Conservation (phyloP, 805 yeast genomes). For the Saturnispora diversa region DNA sequence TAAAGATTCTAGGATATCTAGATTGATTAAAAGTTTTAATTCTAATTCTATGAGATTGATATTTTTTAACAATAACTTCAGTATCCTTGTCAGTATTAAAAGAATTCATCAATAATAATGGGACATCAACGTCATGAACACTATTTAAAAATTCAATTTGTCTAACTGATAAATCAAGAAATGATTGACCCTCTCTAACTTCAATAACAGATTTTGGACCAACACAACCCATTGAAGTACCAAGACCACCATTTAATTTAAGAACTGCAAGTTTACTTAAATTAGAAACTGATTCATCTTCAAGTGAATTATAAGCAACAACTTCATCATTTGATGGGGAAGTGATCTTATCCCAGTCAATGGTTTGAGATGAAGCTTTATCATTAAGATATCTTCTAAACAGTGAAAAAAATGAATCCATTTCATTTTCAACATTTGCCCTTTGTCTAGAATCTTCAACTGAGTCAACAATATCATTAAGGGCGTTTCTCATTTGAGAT, state of each 20-base stretch:
- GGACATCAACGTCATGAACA: conserved; percentile 85
- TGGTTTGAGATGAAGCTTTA: conserved; percentile 74
- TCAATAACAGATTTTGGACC: conserved; percentile 98
- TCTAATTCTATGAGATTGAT: conserved; percentile 91
- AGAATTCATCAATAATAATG: conserved; percentile 94
- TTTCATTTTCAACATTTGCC: conserved; percentile 69
- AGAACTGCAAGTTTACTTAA: conserved; percentile 85
- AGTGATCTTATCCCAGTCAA: conserved; percentile 93
- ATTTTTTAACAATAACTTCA: conserved; percentile 89
- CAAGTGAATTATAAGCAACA: conserved; percentile 58
- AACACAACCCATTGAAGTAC: conserved; percentile 99
- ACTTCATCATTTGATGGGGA: conserved; percentile 89
- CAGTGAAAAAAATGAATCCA: conserved; percentile 90
- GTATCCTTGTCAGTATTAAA: conserved; percentile 97
- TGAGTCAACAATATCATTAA: conserved; percentile 84
- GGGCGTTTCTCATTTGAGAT: conserved; percentile 93
- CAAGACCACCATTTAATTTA: conserved; percentile 96
- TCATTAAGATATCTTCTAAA: conserved; percentile 89
- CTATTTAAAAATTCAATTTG: conserved; percentile 94
- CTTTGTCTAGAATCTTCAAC: conserved; percentile 45
- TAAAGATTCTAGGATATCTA: conserved; percentile 91
- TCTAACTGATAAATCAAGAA: conserved; percentile 89
- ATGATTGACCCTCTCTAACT: conserved; percentile 97
- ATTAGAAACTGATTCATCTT: conserved; percentile 31
- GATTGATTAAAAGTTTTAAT: conserved; percentile 96